phyloP scores from a whole-genome alignment of 306 rosid genomes.

The Acacia confusa region DNA sequence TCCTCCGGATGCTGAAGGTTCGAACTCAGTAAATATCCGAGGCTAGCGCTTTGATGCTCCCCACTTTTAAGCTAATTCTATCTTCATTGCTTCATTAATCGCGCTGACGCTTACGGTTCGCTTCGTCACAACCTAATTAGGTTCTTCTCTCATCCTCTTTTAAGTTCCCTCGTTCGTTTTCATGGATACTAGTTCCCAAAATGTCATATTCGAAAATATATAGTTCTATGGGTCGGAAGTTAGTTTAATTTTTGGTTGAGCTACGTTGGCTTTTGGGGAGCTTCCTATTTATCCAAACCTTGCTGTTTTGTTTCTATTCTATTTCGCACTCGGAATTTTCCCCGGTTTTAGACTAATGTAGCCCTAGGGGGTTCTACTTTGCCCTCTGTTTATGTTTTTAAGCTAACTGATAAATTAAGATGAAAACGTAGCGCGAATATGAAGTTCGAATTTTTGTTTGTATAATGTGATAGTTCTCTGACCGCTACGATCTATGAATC shows the following conservation, averaged over 20 bases:
- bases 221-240: not conserved
- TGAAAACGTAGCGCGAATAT: not conserved
- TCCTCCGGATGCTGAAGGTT: not conserved
- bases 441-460: not conserved
- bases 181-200: not conserved
- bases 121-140: not conserved
- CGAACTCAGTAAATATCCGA: not conserved
- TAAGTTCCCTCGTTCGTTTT: not conserved
- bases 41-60: not conserved
- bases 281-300: not conserved
- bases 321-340: not conserved
- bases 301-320: not conserved
- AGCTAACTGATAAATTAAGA: not conserved
- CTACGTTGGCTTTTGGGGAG: not conserved
- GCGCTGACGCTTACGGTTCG: not conserved
- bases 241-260: not conserved
- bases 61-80: not conserved
- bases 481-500: not conserved
- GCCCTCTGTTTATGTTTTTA: not conserved
- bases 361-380: not conserved
- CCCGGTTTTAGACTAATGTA: not conserved
- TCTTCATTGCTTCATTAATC: constrained; percentile 1
- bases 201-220: not conserved
- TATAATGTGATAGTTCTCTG: no score
- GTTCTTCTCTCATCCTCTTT: constrained; percentile 4